These are phyloP conservation scores for Cercospora beticola DNA, from an alignment of 2,329 filamentous ascomycete species.

Conservation along the genomic window DNA sequence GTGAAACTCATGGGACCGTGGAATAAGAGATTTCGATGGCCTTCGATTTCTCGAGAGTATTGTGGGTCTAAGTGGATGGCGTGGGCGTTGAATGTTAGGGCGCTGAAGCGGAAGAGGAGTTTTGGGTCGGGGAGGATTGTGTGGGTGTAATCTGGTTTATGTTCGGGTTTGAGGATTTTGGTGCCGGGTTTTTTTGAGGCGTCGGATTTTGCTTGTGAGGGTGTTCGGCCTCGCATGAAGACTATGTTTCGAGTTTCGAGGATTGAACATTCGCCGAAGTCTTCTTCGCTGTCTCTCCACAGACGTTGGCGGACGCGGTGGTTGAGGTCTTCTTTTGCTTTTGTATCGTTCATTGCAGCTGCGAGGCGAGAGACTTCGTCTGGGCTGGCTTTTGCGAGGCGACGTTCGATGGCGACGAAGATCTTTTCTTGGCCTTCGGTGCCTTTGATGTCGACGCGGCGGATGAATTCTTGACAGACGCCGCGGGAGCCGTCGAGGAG, in stretches of 20 bases:
- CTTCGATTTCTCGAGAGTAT: constrained; percentile 70
- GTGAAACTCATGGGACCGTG: constrained; percentile 82
- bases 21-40: constrained; percentile 72
- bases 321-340: constrained; percentile 33
- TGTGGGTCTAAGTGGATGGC: constrained; percentile 78
- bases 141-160: constrained; percentile 56
- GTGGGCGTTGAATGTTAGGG: constrained; percentile 89
- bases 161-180: constrained; percentile 49
- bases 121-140: constrained; percentile 64
- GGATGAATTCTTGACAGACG: constrained; percentile 51
- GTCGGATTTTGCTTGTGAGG: constrained; percentile 40
- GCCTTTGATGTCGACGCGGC: constrained; percentile 52
- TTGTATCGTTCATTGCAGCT: constrained; percentile 41
- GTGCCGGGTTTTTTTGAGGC: constrained; percentile 30
- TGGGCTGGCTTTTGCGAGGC: constrained; percentile 41
- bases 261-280: constrained; percentile 47
- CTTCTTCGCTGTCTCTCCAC: constrained; percentile 46
- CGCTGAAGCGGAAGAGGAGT: constrained; percentile 86
- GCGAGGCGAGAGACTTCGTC: constrained; percentile 37
- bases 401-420: constrained; percentile 61
- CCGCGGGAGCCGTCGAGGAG: constrained; percentile 39
- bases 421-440: constrained; percentile 54
- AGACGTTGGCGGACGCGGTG: constrained; percentile 44
- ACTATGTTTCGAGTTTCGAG: constrained; percentile 63
- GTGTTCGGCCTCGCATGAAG: constrained; percentile 57